A percentile compares a stretch with the other conserved stretches of the same genome.
These are phyloP conservation scores for Alternaria viburni DNA, from an alignment of 2,329 filamentous ascomycete species.

Conservation along the genomic window DNA sequence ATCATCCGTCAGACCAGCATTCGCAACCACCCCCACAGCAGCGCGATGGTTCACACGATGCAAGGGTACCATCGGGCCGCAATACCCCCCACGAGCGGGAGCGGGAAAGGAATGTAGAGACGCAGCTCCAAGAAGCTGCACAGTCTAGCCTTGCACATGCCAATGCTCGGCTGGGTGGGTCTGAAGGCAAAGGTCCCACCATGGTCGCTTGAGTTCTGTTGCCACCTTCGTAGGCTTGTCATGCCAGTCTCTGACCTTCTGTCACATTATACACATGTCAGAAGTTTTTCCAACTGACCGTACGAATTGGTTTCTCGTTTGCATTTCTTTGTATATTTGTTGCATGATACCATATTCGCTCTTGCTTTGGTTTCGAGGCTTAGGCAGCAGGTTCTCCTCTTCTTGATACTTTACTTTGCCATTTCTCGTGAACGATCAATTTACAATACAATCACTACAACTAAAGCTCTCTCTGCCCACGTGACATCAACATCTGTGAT, in stretches of 20 bases:
- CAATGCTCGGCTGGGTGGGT: constrained; percentile 18
- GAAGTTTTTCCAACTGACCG: neutral
- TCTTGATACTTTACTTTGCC: neutral
- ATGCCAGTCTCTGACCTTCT: neutral
- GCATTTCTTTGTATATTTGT: constrained; percentile 1
- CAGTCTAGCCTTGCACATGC: constrained; percentile 43
- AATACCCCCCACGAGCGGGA: constrained; percentile 34
- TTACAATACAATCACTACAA: neutral
- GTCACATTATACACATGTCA: neutral
- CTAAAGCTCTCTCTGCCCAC: neutral
- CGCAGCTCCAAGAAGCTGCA: constrained; percentile 44
- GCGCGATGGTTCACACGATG: constrained; percentile 23
- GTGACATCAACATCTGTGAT: neutral
- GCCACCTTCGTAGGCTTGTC: neutral
- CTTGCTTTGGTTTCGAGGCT: neutral
- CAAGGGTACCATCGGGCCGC: constrained; percentile 20
- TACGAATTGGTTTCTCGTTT: neutral
- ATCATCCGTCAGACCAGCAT: constrained; percentile 3
- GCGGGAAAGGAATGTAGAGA: constrained; percentile 30
- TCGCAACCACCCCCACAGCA: constrained; percentile 2
- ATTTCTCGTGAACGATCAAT: neutral
- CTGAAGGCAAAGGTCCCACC: constrained; percentile 22
- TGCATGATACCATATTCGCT: constrained; percentile 3
- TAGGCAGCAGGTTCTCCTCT: neutral
- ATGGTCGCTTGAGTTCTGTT: constrained; percentile 30